A percentile compares a stretch with the other conserved stretches of the same genome.
Conservation (phyloP, 1,284 basidiomycete genomes). For the Ceratobasidium sp. region DNA sequence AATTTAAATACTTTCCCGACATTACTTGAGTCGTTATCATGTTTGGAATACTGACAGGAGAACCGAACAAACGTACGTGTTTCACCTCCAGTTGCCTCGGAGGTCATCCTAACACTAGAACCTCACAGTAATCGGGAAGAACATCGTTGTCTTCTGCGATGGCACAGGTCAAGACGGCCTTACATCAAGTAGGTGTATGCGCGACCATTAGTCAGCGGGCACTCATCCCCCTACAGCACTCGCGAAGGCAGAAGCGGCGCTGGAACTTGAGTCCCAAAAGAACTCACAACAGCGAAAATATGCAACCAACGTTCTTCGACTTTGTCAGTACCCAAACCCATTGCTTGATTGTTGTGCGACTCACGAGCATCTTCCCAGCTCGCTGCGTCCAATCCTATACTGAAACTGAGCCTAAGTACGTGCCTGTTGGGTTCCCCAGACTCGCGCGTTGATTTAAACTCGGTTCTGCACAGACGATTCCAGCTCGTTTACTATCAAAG, state of each 20-base stretch:
- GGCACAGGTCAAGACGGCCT: constrained; percentile 31
- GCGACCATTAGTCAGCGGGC: background rate
- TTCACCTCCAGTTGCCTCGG: no score
- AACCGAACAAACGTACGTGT: no score
- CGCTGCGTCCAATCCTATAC: background rate
- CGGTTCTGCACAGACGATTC: background rate
- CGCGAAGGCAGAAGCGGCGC: background rate
- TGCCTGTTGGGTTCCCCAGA: background rate
- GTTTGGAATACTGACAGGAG: no score
- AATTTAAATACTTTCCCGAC: no score
- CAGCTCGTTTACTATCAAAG: constrained; percentile 46
- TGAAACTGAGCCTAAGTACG: background rate
- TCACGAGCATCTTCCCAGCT: background rate
- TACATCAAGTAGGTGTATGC: background rate
- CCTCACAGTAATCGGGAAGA: no score
- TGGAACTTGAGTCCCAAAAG: background rate
- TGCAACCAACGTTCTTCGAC: constrained; percentile 13
- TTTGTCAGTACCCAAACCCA: background rate
- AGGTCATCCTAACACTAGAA: no score
- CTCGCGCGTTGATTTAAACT: background rate
- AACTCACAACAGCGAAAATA: no score
- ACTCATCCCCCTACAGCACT: background rate
- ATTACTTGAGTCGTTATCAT: no score
- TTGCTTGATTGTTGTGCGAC: background rate
- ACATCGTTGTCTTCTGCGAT: constrained; percentile 37